A percentile compares a stretch with the other conserved stretches of the same genome.
Conservation (phyloP, 768 basidiomycete genomes). For the Paxillus involutus region DNA sequence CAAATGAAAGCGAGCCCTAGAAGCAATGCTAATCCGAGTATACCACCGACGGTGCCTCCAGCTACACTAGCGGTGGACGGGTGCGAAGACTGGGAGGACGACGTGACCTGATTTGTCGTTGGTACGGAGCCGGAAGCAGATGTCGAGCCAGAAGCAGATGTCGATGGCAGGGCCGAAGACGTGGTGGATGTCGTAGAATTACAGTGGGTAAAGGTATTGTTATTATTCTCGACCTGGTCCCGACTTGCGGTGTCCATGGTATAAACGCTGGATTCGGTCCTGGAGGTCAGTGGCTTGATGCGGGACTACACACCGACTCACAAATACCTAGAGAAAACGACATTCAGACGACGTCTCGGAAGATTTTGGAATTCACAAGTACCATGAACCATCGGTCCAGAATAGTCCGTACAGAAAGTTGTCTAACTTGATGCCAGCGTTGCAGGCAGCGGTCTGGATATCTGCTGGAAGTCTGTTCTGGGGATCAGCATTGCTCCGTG, state of each 20-base stretch:
- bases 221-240: constrained; percentile 17
- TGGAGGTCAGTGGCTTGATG: background rate
- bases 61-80: background rate
- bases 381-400: constrained; percentile 22
- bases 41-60: constrained; percentile 1
- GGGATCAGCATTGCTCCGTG: background rate
- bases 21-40: background rate
- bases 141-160: background rate
- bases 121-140: background rate
- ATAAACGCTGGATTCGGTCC: constrained; percentile 11
- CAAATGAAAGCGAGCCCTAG: background rate
- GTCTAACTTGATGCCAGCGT: constrained; percentile 18
- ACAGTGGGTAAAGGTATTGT: constrained; percentile 32
- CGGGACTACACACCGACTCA: background rate
- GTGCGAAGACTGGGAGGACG: background rate
- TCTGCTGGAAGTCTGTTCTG: constrained; percentile 18
- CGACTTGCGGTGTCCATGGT: constrained; percentile 15
- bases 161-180: background rate
- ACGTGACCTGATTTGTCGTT: background rate
- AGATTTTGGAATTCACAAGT: background rate
- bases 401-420: constrained; percentile 18
- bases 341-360: background rate
- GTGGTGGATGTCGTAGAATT: constrained; percentile 1
- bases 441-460: constrained; percentile 22
- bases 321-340: constrained; percentile 10